A percentile compares a stretch with the other conserved stretches of the same genome.
These are phyloP conservation scores for Aspergillus diversus DNA, from an alignment of 495 filamentous ascomycete species.

Conservation along the genomic window DNA sequence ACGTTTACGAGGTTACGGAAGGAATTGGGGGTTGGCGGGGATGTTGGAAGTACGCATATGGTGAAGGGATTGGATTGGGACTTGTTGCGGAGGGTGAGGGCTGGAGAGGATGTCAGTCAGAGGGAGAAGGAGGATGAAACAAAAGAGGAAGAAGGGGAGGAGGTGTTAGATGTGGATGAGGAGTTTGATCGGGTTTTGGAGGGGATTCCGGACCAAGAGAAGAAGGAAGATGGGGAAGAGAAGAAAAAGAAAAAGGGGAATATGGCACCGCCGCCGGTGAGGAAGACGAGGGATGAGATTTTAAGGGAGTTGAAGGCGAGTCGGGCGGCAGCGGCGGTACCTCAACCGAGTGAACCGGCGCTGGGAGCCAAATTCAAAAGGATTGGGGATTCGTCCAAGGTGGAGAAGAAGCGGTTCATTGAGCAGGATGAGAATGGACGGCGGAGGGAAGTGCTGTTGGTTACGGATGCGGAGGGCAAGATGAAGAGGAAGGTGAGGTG, in stretches of 20 bases:
- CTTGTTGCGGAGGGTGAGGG: conserved; percentile 71
- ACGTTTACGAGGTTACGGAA: conserved; percentile 72
- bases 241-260: conserved; percentile 76
- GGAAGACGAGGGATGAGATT: conserved; percentile 81
- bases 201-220: conserved; percentile 51
- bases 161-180: conserved; percentile 65
- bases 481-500: conserved; percentile 78
- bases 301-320: conserved; percentile 78
- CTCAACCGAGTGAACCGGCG: conserved; percentile 53
- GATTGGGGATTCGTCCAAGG: conserved; percentile 58
- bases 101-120: conserved; percentile 69
- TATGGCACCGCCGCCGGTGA: conserved; percentile 66
- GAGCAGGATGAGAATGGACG: conserved; percentile 68
- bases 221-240: conserved; percentile 53
- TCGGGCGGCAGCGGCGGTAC: conserved; percentile 58
- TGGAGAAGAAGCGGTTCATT: conserved; percentile 68
- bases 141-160: conserved; percentile 28
- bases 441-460: conserved; percentile 81
- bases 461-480: conserved; percentile 83
- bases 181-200: conserved; percentile 74
- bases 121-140: conserved; percentile 18
- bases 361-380: conserved; percentile 83
- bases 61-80: conserved; percentile 90
- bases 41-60: conserved; percentile 76
- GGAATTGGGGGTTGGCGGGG: conserved; percentile 79